Conservation (phyloP, 2,329 filamentous ascomycete species). For the Talaromyces verruculosus region DNA sequence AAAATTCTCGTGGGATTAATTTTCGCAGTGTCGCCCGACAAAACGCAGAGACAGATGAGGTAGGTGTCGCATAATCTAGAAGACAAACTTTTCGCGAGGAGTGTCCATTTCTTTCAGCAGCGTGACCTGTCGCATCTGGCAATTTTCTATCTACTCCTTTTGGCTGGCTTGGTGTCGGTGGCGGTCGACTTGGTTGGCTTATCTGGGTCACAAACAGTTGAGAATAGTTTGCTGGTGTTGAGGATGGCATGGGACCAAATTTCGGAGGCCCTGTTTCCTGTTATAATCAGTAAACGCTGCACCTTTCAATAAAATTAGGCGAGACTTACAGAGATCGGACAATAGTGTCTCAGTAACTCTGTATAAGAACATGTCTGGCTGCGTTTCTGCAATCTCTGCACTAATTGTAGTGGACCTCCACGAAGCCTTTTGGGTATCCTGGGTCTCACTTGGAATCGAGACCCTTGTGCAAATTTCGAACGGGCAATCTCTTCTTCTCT, state of each 20-base stretch:
- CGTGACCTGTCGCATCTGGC: neutral
- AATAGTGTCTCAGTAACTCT: constrained; percentile 78
- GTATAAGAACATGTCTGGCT: constrained; percentile 76
- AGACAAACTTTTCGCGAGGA: constrained; percentile 45
- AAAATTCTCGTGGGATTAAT: constrained; percentile 73
- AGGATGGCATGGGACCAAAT: neutral
- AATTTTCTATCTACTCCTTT: neutral
- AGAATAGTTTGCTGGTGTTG: neutral
- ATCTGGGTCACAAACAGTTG: constrained; percentile 17
- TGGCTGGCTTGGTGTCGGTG: constrained; percentile 19
- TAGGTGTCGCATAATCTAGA: constrained; percentile 66
- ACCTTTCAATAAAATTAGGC: neutral
- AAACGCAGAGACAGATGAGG: constrained; percentile 75
- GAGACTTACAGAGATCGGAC: constrained; percentile 55
- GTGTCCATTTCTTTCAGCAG: constrained; percentile 15
- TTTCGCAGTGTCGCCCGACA: constrained; percentile 73
- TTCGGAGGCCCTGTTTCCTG: constrained; percentile 17
- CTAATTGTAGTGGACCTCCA: constrained; percentile 59
- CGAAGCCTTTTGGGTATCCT: constrained; percentile 57
- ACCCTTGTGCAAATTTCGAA: constrained; percentile 16
- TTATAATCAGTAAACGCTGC: constrained; percentile 10
- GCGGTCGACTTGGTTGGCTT: neutral
- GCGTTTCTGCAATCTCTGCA: constrained; percentile 66
- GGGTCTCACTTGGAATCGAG: constrained; percentile 17
- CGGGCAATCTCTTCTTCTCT: constrained; percentile 75